Percentiles rank a stretch among this genome's conserved stretches.
Conservation (phyloP, 192 early-diverging fungal species). For the Diversispora eburnea region DNA sequence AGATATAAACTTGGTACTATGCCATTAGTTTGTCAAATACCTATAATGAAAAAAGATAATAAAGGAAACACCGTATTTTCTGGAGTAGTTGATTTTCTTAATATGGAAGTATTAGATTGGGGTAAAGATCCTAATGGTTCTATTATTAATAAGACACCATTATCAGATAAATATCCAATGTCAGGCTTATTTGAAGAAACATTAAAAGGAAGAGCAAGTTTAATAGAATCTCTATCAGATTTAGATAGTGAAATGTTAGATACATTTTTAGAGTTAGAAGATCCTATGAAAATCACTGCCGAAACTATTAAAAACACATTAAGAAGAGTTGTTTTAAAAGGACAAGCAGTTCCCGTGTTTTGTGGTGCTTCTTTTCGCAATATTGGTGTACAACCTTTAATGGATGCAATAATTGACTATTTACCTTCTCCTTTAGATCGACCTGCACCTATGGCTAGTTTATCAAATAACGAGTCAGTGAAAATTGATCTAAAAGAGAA, state of each 20-base stretch:
- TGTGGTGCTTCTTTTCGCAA: conserved; percentile 87
- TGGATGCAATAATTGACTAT: conserved; percentile 86
- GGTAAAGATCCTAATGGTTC: conserved; percentile 47
- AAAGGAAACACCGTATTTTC: conserved; percentile 46
- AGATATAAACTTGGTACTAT: conserved; percentile 50
- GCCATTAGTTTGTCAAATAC: conserved; percentile 74
- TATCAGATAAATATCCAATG: conserved; percentile 36
- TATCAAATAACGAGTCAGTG: conserved; percentile 38
- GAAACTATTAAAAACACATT: conserved; percentile 62
- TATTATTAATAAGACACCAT: conserved; percentile 31
- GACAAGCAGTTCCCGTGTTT: conserved; percentile 75
- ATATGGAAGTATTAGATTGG: conserved; percentile 68
- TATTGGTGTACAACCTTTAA: conserved; percentile 87
- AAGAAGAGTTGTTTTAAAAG: conserved; percentile 65
- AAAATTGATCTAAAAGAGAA: conserved; percentile 46
- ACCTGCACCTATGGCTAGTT: conserved; percentile 55
- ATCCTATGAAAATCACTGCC: conserved; percentile 65
- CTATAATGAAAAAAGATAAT: conserved; percentile 48
- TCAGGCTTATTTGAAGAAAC: conserved; percentile 44
- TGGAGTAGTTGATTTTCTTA: conserved; percentile 71
- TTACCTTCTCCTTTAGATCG: conserved; percentile 77
- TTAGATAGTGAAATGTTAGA: conserved; percentile 84
- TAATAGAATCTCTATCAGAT: conserved; percentile 82
- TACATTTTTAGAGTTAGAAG: conserved; percentile 74
- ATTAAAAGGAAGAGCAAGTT: conserved; percentile 52